Evolutionary conservation across 768 basidiomycete species (phyloP), one percentile per base, ranked within the genome.

Genomic region (Phanerodontia chrysosporium): DNA sequence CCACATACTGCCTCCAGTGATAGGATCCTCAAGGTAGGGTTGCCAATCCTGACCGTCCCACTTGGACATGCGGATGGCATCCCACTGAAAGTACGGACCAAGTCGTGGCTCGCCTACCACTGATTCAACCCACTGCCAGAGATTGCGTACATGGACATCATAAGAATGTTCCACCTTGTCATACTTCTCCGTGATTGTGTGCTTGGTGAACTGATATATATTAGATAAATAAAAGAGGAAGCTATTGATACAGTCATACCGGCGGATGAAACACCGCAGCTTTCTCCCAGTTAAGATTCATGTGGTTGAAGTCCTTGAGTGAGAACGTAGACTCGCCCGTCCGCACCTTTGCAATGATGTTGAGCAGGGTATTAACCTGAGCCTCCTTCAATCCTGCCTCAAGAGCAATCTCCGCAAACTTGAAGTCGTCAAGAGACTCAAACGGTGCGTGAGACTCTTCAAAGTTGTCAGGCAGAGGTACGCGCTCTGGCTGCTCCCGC

Each of bases 41-140:
- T 58, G 45, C 46, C 52, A 65, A n/a, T 22, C 7, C 9, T 29
- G 18, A 8, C 55, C 62, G 58, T 63, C 51, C 42, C 49, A 62
- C 24, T 57, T 59, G 7, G 27, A 60, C 28, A 64, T 30, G 5
- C 51, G 28, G 22, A 45, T 14, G 0, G 63, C 63, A 62, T 66
- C 58, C 53, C 54, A 66, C 12, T 45, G 57, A 28, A 61, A 64
- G 30, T 58, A 49, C 14, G 63, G 52, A 7, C 61, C 58, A 7
- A 66, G 52, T 14, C n/a, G 9, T 7, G 63, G 55, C 25, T 64
- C 57, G 0, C 39, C 29, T 3, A 66, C 51, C 8, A 53, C 35
- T 18, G 59, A 51, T 16, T 45, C 16, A 24, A 39, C 44, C 49
- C 55, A 61, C 2, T 60, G 52, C 65, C 65, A 66, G 6, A 66